Percentiles rank a stretch among this genome's conserved stretches.
These are phyloP conservation scores for Oropetium thomaeum DNA, from an alignment of 176 grass and related monocot genomes.

Conservation along the genomic window DNA sequence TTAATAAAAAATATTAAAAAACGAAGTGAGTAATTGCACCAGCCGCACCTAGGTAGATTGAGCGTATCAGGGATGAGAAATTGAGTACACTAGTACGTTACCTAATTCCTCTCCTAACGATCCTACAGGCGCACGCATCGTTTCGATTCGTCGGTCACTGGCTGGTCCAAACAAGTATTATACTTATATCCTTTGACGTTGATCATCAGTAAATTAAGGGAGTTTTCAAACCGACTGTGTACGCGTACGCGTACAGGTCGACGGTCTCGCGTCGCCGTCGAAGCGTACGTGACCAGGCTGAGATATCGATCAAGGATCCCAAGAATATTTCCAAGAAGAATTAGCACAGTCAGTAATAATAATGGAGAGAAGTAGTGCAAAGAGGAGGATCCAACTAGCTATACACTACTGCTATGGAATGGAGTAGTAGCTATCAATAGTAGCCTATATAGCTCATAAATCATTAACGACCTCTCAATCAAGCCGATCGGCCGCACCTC, in stretches of 20 bases:
- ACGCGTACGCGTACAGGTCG: background rate
- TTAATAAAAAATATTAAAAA: no score
- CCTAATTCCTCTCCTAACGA: background rate
- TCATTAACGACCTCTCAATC: constrained; percentile 18
- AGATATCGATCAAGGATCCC: no score
- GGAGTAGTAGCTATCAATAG: background rate
- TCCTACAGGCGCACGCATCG: background rate
- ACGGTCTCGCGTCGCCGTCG: background rate
- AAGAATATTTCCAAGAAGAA: no score
- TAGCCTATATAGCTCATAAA: background rate
- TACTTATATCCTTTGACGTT: background rate
- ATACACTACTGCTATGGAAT: no score
- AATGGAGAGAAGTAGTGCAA: no score
- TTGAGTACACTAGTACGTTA: background rate
- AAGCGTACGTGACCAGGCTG: background rate
- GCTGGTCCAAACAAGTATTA: background rate
- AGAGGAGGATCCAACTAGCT: no score
- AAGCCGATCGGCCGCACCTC: background rate
- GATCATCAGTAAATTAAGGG: no score
- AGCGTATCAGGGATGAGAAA: background rate
- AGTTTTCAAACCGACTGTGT: background rate
- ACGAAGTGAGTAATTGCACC: background rate
- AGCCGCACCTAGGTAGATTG: background rate
- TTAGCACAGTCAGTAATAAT: no score
- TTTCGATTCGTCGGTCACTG: background rate